Base-by-base conservation (phyloP, 1,284 basidiomycete genomes). In the Cutaneotrichosporon mucoides region DNA sequence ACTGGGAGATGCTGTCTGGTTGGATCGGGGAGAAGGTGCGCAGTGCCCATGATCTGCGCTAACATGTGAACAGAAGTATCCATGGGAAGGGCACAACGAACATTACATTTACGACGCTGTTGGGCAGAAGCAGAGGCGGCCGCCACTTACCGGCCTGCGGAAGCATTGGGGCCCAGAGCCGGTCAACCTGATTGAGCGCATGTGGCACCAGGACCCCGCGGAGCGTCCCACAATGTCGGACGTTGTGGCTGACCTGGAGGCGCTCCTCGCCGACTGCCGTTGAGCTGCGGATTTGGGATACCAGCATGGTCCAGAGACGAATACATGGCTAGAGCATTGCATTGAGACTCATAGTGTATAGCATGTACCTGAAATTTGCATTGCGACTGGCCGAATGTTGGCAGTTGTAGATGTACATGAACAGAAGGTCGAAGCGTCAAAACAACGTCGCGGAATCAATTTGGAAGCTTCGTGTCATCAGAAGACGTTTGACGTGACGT, bases 71-170 rank as follows among this genome's bases (percentile, higher is more conserved):
- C 92, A 95, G 83, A 92, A 90, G 77, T 99, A 92, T 75, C 95
- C 95, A 5, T 99, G 96, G 89, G 92, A 95, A 82, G 92, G 92
- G 48, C 91, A 92, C 86, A 95, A 94, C 71, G 92, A 93, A 72
- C 93, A 98, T 80, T 94, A 93, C 60, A 99, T 99, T 65, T 99
- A 98, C 75, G 91, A 96, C 54, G 84, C 88, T 42, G 96, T 98
- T 36, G 95, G 95, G 15, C 82, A 88, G 46, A 93, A 94, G 80
- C 86, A 87, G 63, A 87, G 88, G 75, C 84, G 92, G 86, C 96
- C 95, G 24, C 86, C 89, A 6, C 79, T 89, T 15, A 78, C 82
- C 43, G 87, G 88, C 44, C 82, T 98, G 63, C 84, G 88, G 66
- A 89, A 91, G 76, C 88, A 88, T 64, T 99, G 93, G 88, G 95